Evolutionary conservation across 345 rosid species (phyloP), one percentile per base, ranked within the genome.

Genomic region (Eucalyptus tenuipes): DNA sequence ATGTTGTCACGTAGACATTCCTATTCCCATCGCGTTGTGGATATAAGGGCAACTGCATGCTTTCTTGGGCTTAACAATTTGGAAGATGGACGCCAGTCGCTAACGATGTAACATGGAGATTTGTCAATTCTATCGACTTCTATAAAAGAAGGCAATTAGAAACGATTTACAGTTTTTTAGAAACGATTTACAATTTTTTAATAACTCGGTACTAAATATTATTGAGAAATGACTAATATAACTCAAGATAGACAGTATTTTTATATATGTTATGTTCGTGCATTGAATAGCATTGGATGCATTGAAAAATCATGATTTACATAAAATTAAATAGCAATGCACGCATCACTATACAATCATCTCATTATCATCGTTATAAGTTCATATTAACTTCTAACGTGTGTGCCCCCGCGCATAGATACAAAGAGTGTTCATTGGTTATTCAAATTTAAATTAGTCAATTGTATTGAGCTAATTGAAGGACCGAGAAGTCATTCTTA

Each of bases 361-460:
- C 45, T 10, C 27, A 6, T 71, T 18, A 18, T 68, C 13, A 8
- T 17, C 1, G 7, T 37, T 22, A 33, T 37, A 37, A 10, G 80
- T 17, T 33, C 7, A 8, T 17, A 8, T 17, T 18, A 20, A 31
- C 80, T 18, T 17, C 24, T 33, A 10, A 33, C 5, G 42, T 0
- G 1, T 7, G 18, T 29, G 18, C 33, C 5, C 16, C 10, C 18
- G 3, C 0, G 3, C 42, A 31, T 1, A 31, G 0, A 8, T 17
- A 16, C 3, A 4, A 0, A 0, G 4, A n/a, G 2, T 8, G 4
- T 31, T 66, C 1, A 9, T 68, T 16, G 7, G 44, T 71, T 37
- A 37, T 71, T 8, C 4, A 11, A 10, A 33, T 33, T 18, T 33
- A 71, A 66, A 55, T 55, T 55, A 0, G 6, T 55, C 13, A 9